phyloP scores from a whole-genome alignment of 306 rosid genomes.

The Senna tora region DNA sequence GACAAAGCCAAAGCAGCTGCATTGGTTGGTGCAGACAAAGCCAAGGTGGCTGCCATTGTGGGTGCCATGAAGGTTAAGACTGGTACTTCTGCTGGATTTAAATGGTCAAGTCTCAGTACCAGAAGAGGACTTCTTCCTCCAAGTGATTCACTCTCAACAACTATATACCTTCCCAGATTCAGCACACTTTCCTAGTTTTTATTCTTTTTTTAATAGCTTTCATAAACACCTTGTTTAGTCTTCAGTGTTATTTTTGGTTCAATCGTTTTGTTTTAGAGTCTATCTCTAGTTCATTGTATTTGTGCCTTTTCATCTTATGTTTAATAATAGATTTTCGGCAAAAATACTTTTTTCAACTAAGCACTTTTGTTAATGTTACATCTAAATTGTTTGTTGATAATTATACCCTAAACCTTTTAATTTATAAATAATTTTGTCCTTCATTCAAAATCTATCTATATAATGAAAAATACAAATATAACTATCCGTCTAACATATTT shows the following conservation, averaged over 20 bases:
- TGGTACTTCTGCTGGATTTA: conserved; percentile 73
- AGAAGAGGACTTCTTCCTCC: conserved; percentile 62
- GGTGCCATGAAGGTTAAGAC: conserved; percentile 51
- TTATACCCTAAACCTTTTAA: no score
- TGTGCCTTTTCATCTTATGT: neutral
- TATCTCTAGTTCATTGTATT: neutral
- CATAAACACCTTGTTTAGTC: neutral
- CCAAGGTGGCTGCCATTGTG: conserved; percentile 44
- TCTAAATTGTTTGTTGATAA: no score
- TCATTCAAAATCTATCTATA: no score
- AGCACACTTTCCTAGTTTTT: neutral
- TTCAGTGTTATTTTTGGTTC: neutral
- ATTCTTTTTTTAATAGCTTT: neutral
- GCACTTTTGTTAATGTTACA: no score
- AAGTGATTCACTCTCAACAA: conserved; percentile 44
- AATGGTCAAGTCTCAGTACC: conserved; percentile 71
- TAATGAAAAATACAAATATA: no score
- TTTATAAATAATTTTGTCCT: no score
- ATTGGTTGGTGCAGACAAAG: conserved; percentile 48
- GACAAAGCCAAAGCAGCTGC: conserved; percentile 65
- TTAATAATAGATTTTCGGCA: no score
- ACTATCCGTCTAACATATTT: no score
- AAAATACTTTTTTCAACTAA: no score
- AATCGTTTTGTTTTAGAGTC: neutral
- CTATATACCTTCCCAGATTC: neutral